A percentile compares a stretch with the other conserved stretches of the same genome.
phyloP scores from a whole-genome alignment of 768 basidiomycete genomes.

The Lentinula sp. region DNA sequence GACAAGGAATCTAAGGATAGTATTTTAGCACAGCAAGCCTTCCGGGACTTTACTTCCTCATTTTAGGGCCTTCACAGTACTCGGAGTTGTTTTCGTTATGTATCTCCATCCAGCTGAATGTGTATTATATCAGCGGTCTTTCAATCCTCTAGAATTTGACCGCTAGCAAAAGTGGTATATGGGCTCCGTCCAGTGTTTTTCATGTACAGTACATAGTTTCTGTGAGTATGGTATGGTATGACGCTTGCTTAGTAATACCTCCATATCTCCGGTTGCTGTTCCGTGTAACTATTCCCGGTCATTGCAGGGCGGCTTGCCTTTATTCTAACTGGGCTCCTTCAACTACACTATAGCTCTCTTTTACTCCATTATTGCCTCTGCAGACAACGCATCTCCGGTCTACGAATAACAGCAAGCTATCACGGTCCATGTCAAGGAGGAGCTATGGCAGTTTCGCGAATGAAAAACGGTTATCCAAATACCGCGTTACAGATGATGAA shows the following conservation, averaged over 20 bases:
- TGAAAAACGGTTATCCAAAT: constrained; percentile 67
- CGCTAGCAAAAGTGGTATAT: no score
- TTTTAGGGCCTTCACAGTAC: neutral
- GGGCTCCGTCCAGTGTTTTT: no score
- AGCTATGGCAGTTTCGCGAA: constrained; percentile 70
- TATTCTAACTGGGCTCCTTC: neutral
- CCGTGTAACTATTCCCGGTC: neutral
- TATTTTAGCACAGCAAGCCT: constrained; percentile 45
- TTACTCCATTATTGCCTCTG: neutral
- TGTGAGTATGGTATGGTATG: neutral
- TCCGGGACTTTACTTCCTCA: constrained; percentile 47
- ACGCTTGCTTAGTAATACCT: neutral
- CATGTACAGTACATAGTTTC: no score
- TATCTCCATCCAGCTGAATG: no score
- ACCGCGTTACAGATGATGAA: constrained; percentile 80
- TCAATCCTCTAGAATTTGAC: no score
- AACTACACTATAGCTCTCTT: neutral
- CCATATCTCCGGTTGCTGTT: neutral
- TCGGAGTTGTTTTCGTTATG: neutral
- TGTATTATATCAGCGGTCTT: no score
- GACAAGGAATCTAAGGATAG: constrained; percentile 25
- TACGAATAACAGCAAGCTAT: neutral
- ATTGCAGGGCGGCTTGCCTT: neutral
- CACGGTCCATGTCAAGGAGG: constrained; percentile 57
- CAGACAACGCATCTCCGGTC: neutral